These are phyloP conservation scores for Ophidiomyces ophidiicola DNA, from an alignment of 2,329 filamentous ascomycete genomes.

Conservation along the genomic window DNA sequence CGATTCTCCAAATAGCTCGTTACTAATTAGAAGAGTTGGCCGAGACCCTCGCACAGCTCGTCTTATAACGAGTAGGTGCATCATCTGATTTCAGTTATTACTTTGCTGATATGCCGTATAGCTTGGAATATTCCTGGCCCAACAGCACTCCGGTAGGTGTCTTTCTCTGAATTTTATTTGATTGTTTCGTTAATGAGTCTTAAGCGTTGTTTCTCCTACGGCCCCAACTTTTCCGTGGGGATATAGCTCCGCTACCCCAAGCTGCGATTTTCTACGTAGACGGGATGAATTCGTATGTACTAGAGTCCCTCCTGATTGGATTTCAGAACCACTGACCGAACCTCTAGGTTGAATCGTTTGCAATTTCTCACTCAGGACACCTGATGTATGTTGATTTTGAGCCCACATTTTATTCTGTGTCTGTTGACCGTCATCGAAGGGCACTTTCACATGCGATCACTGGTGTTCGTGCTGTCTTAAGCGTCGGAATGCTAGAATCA, in stretches of 20 bases:
- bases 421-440: no score
- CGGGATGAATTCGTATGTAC: constrained; percentile 14
- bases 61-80: constrained; percentile 25
- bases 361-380: constrained; percentile 26
- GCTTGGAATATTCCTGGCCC: constrained; percentile 6
- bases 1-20: constrained; percentile 17
- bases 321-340: neutral
- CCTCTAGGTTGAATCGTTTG: constrained; percentile 26
- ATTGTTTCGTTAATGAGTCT: neutral
- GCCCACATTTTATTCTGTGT: neutral
- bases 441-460: neutral
- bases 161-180: neutral
- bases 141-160: constrained; percentile 10
- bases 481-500: constrained; percentile 7
- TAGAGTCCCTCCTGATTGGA: neutral
- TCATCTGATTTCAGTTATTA: neutral
- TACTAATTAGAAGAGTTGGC: constrained; percentile 23
- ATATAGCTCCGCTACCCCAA: constrained; percentile 6
- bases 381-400: constrained; percentile 7
- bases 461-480: neutral
- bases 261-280: neutral
- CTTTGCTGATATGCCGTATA: constrained; percentile 11
- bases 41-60: constrained; percentile 27
- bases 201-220: constrained; percentile 7
- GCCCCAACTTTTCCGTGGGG: constrained; percentile 7